A percentile compares a stretch with the other conserved stretches of the same genome.
These are phyloP conservation scores for Coniferiporia sulphurascens DNA, from an alignment of 1,284 basidiomycete genomes.

Conservation along the genomic window DNA sequence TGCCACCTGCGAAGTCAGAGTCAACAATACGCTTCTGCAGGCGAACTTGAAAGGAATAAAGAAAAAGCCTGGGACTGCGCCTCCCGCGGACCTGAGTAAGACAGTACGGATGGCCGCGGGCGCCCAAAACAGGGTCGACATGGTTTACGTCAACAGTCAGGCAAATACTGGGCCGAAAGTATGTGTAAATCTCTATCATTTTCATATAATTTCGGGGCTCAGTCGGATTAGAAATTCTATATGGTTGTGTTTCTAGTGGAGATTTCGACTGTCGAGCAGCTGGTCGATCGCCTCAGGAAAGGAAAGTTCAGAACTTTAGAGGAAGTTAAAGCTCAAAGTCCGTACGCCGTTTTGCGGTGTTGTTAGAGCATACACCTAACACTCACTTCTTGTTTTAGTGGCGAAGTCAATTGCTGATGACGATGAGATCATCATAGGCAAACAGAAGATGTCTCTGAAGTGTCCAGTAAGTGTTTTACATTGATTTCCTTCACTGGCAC, in stretches of 20 bases:
- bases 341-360: slow-evolving; percentile 23
- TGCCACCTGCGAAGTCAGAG: slow-evolving; percentile 83
- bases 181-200: background rate
- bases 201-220: background rate
- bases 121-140: slow-evolving; percentile 66
- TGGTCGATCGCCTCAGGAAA: slow-evolving; percentile 65
- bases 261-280: slow-evolving; percentile 54
- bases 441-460: slow-evolving; percentile 84
- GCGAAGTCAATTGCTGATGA: slow-evolving; percentile 57
- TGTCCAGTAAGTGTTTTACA: slow-evolving; percentile 68
- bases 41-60: slow-evolving; percentile 90
- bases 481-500: slow-evolving; percentile 5
- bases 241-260: slow-evolving; percentile 82
- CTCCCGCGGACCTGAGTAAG: slow-evolving; percentile 80
- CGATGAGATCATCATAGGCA: slow-evolving; percentile 84
- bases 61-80: slow-evolving; percentile 95
- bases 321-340: slow-evolving; percentile 68
- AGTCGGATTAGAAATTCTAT: slow-evolving; percentile 70
- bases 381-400: slow-evolving; percentile 43
- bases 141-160: slow-evolving; percentile 90
- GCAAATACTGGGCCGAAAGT: slow-evolving; percentile 35
- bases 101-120: slow-evolving; percentile 43
- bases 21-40: slow-evolving; percentile 66
- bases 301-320: slow-evolving; percentile 59
- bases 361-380: slow-evolving; percentile 10